Base-by-base conservation (phyloP, 495 filamentous ascomycete genomes). In the Penicillium robsamsonii region DNA sequence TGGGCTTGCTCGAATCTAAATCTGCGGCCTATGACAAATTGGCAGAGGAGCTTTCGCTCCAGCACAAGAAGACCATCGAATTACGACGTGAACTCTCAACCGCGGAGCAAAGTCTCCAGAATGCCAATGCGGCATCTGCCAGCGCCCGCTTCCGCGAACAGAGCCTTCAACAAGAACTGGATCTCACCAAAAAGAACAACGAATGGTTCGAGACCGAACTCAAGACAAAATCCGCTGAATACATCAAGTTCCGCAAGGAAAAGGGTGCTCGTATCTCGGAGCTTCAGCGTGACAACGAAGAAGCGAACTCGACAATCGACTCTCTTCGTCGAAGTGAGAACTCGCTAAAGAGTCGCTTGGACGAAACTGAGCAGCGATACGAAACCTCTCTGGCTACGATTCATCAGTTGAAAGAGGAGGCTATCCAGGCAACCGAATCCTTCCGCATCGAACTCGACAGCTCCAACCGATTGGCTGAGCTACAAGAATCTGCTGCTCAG, bases 201-300 rank as follows among this genome's bases (percentile, higher is more conserved):
- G 95, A 97, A 55, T 97, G 90, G 88, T 85, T 91, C 45, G 91
- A 95, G 56, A 82, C 78, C 22, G 95, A 97, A 70, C 77, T 97
- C 22, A 92, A 95, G 74, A 92, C 90, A 0, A 96, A 96, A 70
- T 84, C 76, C 43, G 82, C 83, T 31, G 95, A 97, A 62, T 83
- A 89, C 44, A 81, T 91, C 55, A 96, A 92, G 60, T 95, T 88
- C 76, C 85, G 95, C 53, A 97, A 96, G 63, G 94, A 99, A 68
- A 97, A 97, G 79, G 85, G 86, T 61, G 83, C 89, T 0, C 86
- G 89, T 18, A 88, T 97, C 60, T 76, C 90, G 11, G 88, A 93
- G 64, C 83, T 99, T 29, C 90, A 97, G 67, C 88, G 90, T 15
- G 82, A 87, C 47, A 89, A 92, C 59, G 93, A 97, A 53, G 93